phyloP scores from a whole-genome alignment of 768 basidiomycete genomes.

The Boletus vinaceobasis region DNA sequence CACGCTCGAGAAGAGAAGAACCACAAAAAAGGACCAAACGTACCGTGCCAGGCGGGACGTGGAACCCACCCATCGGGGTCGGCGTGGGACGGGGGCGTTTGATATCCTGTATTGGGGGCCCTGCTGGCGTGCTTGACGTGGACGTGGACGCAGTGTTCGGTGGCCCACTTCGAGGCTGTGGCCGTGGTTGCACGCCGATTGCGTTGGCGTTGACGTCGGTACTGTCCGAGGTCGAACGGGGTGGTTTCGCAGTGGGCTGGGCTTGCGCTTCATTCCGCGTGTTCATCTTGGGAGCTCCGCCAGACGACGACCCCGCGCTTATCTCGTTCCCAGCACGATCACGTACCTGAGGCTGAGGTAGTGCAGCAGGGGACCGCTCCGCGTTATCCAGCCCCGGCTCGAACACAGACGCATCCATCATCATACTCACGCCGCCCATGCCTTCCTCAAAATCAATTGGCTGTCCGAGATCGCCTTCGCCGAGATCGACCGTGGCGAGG shows the following conservation, averaged over 20 bases:
- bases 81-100: not conserved
- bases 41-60: slow-evolving; percentile 48
- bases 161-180: not conserved
- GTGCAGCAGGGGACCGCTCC: not conserved
- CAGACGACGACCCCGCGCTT: not conserved
- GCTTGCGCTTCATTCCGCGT: not conserved
- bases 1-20: not conserved
- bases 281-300: not conserved
- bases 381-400: not conserved
- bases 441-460: slow-evolving; percentile 43
- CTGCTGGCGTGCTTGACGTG: slow-evolving; percentile 2
- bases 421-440: slow-evolving; percentile 10
- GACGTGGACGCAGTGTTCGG: not conserved
- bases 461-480: slow-evolving; percentile 38
- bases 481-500: slow-evolving; percentile 54
- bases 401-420: slow-evolving; percentile 5
- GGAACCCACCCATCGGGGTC: slow-evolving; percentile 46
- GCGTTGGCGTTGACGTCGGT: not conserved
- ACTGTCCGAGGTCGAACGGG: not conserved
- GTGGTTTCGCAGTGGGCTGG: not conserved
- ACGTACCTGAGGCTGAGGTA: slow-evolving; percentile 5
- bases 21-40: slow-evolving; percentile 11
- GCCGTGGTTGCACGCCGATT: not conserved
- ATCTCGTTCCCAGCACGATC: not conserved
- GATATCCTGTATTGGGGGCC: not conserved